Conservation (phyloP, 768 basidiomycete genomes). For the Boletus huronensis region DNA sequence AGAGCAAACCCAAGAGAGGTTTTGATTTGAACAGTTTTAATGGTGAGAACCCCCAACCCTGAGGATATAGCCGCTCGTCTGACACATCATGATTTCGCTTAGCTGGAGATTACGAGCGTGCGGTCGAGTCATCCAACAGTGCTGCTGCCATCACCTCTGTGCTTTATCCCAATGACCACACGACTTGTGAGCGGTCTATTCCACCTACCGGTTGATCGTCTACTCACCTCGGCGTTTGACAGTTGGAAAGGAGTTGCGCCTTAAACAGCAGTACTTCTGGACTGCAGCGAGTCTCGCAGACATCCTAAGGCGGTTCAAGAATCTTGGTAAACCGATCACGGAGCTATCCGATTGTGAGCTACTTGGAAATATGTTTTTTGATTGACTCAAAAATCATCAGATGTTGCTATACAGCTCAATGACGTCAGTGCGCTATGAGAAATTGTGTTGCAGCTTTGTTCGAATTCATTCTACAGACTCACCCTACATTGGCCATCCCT, state of each 20-base stretch:
- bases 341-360: constrained; percentile 78
- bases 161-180: constrained; percentile 94
- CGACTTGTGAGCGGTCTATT: constrained; percentile 43
- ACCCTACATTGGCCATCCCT: constrained; percentile 91
- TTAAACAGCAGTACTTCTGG: constrained; percentile 98
- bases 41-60: constrained; percentile 43
- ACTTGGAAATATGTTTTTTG: neutral
- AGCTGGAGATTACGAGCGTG: constrained; percentile 92
- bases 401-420: constrained; percentile 92
- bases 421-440: constrained; percentile 50
- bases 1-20: constrained; percentile 81
- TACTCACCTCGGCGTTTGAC: constrained; percentile 3
- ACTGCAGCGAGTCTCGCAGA: constrained; percentile 85
- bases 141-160: constrained; percentile 94
- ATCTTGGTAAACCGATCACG: constrained; percentile 72
- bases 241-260: constrained; percentile 84
- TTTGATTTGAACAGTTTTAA: constrained; percentile 97
- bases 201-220: neutral
- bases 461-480: constrained; percentile 54
- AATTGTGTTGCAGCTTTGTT: neutral
- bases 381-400: constrained; percentile 35
- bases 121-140: constrained; percentile 83
- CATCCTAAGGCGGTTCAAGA: constrained; percentile 91
- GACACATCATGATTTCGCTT: neutral
- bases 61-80: neutral